A percentile compares a stretch with the other conserved stretches of the same genome.
Evolutionary conservation across 2,329 filamentous ascomycete genomes (phyloP).

Genomic region (Aspergillus sp.): DNA sequence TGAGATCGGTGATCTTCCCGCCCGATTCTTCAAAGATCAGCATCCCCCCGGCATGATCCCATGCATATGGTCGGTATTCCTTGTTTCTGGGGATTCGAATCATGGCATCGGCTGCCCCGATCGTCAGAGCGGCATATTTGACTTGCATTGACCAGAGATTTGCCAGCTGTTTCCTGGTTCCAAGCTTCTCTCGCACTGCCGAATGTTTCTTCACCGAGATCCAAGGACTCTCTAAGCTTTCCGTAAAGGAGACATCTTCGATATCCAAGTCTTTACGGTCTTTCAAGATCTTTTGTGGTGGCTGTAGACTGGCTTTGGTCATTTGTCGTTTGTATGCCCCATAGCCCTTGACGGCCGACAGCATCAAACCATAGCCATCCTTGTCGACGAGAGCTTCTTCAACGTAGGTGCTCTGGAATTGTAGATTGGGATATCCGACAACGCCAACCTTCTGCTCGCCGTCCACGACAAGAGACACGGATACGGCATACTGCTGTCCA

Average conservation of each 20-base stretch:
- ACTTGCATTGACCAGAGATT: constrained; percentile 51
- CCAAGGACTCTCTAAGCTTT: constrained; percentile 33
- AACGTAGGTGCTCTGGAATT: constrained; percentile 31
- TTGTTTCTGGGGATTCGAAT: constrained; percentile 43
- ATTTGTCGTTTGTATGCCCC: constrained; percentile 39
- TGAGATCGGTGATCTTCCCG: constrained; percentile 46
- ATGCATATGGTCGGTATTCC: constrained; percentile 45
- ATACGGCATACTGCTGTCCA: constrained; percentile 60
- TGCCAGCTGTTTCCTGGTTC: constrained; percentile 41
- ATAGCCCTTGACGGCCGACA: constrained; percentile 45
- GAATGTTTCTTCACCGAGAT: constrained; percentile 35
- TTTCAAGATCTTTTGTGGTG: constrained; percentile 25
- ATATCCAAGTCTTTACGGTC: constrained; percentile 18
- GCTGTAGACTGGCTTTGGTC: constrained; percentile 26
- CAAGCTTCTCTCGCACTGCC: constrained; percentile 36
- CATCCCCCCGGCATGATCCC: constrained; percentile 54
- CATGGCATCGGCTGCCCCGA: constrained; percentile 47
- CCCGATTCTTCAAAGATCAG: constrained; percentile 49
- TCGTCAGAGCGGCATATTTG: constrained; percentile 49
- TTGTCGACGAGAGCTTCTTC: constrained; percentile 38
- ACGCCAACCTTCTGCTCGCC: constrained; percentile 55
- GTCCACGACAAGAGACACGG: constrained; percentile 54
- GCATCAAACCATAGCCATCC: constrained; percentile 45
- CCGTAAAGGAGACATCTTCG: constrained; percentile 41
- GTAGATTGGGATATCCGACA: constrained; percentile 59